These are phyloP conservation scores for Scalesia atractyloides DNA, from an alignment of 129 eudicot genomes.

Conservation along the genomic window DNA sequence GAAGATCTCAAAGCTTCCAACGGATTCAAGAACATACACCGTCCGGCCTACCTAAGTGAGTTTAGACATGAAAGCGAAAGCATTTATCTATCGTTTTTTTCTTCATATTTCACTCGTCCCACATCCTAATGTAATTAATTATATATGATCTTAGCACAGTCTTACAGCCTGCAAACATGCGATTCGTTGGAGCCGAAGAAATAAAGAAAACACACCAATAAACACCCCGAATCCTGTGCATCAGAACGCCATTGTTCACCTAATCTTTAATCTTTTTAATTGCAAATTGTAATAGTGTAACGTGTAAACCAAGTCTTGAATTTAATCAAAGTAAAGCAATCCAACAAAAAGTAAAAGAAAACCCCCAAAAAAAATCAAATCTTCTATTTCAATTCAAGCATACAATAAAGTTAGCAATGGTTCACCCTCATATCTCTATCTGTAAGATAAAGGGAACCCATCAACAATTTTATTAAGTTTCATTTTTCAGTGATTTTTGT, in stretches of 20 bases:
- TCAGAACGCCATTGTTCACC: constrained; percentile 26
- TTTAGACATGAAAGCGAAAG: no score
- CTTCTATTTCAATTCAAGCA: constrained; percentile 63
- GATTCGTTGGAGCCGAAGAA: neutral
- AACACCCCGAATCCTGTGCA: neutral
- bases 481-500: neutral
- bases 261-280: neutral
- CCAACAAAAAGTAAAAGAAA: constrained; percentile 9
- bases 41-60: no score
- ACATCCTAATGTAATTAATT: no score
- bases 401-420: constrained; percentile 18
- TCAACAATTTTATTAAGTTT: neutral
- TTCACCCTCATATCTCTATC: constrained; percentile 28
- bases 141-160: neutral
- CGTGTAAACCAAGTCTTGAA: constrained; percentile 41
- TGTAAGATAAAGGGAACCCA: constrained; percentile 54
- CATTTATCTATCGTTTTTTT: no score
- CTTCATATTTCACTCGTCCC: no score
- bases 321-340: constrained; percentile 30
- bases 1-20: no score
- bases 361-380: constrained; percentile 13
- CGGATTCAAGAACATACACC: no score
- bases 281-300: constrained; percentile 7
- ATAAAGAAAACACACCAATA: constrained; percentile 3
- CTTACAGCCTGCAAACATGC: neutral